These are phyloP conservation scores for Penicillium aurantiogriseum DNA, from an alignment of 2,329 filamentous ascomycete species.

Conservation along the genomic window DNA sequence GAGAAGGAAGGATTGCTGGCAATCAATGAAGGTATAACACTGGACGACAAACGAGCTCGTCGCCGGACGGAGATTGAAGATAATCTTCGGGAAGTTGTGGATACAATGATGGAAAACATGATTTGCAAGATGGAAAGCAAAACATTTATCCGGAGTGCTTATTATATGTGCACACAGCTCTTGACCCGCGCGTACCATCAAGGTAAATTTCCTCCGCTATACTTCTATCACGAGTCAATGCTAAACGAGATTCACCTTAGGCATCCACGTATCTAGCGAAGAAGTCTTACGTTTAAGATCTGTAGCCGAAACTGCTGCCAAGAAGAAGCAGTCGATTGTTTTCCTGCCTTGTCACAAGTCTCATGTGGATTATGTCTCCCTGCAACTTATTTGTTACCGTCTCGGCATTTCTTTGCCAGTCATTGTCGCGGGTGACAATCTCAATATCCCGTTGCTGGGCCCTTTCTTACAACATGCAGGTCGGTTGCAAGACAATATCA, in stretches of 20 bases:
- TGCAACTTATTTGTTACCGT: slow-evolving; percentile 94
- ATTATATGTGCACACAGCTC: slow-evolving; percentile 84
- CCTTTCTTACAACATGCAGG: slow-evolving; percentile 90
- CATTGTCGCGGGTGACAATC: slow-evolving; percentile 91
- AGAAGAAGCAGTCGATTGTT: slow-evolving; percentile 90
- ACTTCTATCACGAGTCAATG: neutral
- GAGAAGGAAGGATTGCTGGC: slow-evolving; percentile 69
- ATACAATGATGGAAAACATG: slow-evolving; percentile 88
- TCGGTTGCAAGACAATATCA: slow-evolving; percentile 25
- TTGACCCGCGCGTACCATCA: slow-evolving; percentile 93
- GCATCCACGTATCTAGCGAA: slow-evolving; percentile 91
- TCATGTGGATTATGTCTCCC: slow-evolving; percentile 92
- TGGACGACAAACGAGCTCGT: slow-evolving; percentile 31
- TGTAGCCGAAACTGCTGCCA: slow-evolving; percentile 77
- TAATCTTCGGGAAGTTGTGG: slow-evolving; percentile 75
- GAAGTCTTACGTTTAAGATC: slow-evolving; percentile 80
- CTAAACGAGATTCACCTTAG: slow-evolving; percentile 30
- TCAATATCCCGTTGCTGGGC: slow-evolving; percentile 90
- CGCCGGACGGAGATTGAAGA: slow-evolving; percentile 62
- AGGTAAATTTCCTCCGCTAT: slow-evolving; percentile 48
- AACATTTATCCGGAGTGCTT: slow-evolving; percentile 84
- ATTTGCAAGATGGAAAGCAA: slow-evolving; percentile 99
- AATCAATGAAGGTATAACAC: slow-evolving; percentile 29
- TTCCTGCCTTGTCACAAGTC: slow-evolving; percentile 93
- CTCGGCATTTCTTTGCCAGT: slow-evolving; percentile 84